Conservation (phyloP, 495 filamentous ascomycete genomes). For the Aspergillus haitiensis region DNA sequence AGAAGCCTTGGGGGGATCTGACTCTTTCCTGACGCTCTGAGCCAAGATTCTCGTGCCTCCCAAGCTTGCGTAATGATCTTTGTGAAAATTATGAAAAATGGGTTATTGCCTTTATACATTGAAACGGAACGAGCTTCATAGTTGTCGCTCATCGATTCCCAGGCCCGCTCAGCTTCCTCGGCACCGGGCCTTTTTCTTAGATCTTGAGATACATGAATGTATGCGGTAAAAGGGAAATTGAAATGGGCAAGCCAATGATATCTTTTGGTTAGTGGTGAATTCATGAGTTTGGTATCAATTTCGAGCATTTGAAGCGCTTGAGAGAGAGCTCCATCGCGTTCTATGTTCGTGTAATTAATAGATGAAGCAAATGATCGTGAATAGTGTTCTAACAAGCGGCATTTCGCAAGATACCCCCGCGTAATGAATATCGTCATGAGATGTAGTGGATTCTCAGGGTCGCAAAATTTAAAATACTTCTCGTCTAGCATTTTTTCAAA, state of each 20-base stretch:
- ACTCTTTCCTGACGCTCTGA: constrained; percentile 23
- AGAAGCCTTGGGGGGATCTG: constrained; percentile 43
- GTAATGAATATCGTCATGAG: constrained; percentile 54
- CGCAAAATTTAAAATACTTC: constrained; percentile 47
- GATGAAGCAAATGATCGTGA: constrained; percentile 29
- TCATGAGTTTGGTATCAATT: constrained; percentile 51
- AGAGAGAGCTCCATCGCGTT: constrained; percentile 38
- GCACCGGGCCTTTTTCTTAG: constrained; percentile 39
- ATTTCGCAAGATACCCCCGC: constrained; percentile 47
- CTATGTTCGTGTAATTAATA: constrained; percentile 26
- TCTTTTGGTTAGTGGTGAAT: constrained; percentile 44
- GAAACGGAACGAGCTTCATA: constrained; percentile 36
- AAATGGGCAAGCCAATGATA: constrained; percentile 47
- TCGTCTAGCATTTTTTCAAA: constrained; percentile 50
- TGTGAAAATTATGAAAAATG: constrained; percentile 45
- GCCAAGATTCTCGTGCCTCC: constrained; percentile 34
- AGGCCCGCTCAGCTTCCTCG: constrained; percentile 36
- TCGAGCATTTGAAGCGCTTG: constrained; percentile 48
- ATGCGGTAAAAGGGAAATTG: constrained; percentile 56
- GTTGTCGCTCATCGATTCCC: constrained; percentile 54
- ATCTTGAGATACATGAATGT: constrained; percentile 50
- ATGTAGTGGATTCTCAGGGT: constrained; percentile 53
- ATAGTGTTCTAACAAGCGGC: constrained; percentile 48
- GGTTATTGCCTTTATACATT: constrained; percentile 28
- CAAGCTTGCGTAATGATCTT: constrained; percentile 49